These are phyloP conservation scores for Leishmania arabica DNA, from an alignment of 208 protist genomes.

Conservation along the genomic window DNA sequence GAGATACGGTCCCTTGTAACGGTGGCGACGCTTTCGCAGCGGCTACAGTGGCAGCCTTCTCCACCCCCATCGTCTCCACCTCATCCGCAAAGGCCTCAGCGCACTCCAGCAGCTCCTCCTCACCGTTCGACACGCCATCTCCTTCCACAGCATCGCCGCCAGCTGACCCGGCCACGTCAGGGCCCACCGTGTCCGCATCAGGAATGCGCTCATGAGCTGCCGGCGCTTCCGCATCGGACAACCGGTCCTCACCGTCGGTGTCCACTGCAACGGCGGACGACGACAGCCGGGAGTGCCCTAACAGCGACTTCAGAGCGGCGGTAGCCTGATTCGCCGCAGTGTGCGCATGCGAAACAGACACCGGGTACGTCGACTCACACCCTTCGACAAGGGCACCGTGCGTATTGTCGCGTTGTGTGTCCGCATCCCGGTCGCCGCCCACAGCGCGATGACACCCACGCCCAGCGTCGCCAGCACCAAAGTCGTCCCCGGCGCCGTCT, in stretches of 20 bases:
- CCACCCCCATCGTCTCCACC: not conserved
- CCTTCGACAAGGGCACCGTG: not conserved
- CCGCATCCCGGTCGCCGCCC: not conserved
- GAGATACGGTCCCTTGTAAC: not conserved
- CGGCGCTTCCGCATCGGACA: not conserved
- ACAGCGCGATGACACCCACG: not conserved
- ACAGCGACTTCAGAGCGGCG: not conserved
- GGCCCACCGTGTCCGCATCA: not conserved
- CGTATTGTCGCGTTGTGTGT: not conserved
- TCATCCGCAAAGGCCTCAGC: conserved; percentile 9
- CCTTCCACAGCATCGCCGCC: not conserved
- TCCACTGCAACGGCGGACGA: conserved; percentile 2
- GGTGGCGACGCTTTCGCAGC: not conserved
- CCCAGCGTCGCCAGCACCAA: not conserved
- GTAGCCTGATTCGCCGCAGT: conserved; percentile 4
- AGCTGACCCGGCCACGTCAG: not conserved
- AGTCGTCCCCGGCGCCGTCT: not conserved
- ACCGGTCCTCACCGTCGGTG: not conserved
- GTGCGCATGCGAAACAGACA: conserved; percentile 3
- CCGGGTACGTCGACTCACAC: not conserved
- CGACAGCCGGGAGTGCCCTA: not conserved
- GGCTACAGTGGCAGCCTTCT: not conserved
- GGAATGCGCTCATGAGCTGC: not conserved
- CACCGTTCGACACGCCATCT: conserved; percentile 10
- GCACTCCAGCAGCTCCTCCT: conserved; percentile 35